A percentile compares a stretch with the other conserved stretches of the same genome.
phyloP scores from a whole-genome alignment of 2,329 filamentous ascomycete species.

The Fragosphaeria purpurea region DNA sequence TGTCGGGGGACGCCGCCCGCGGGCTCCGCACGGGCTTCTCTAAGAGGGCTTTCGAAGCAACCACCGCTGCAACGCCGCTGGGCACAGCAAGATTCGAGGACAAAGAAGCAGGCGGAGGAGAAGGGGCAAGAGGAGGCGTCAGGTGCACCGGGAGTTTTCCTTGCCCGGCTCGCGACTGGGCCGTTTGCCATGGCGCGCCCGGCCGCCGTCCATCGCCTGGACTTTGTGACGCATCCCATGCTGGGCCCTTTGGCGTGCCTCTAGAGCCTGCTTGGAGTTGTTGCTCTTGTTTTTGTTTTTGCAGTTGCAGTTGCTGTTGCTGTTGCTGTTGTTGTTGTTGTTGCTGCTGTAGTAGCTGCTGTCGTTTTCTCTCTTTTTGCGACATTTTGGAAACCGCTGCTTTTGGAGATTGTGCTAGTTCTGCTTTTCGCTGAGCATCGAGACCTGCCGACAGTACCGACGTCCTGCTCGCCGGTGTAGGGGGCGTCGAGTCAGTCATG shows the following conservation, averaged over 20 bases:
- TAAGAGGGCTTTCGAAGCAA: constrained; percentile 31
- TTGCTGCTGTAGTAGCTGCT: constrained; percentile 55
- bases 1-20: constrained; percentile 51
- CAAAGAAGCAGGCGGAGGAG: neutral
- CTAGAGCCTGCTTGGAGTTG: constrained; percentile 26
- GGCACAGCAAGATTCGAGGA: neutral
- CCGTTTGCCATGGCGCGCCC: constrained; percentile 1
- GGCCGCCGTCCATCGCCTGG: constrained; percentile 2
- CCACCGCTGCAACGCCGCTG: neutral
- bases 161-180: constrained; percentile 14
- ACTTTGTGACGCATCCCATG: constrained; percentile 24
- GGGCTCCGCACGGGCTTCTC: constrained; percentile 28
- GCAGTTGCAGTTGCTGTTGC: constrained; percentile 13
- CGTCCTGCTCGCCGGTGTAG: constrained; percentile 21
- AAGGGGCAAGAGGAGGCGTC: constrained; percentile 25
- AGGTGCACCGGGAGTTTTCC: constrained; percentile 23
- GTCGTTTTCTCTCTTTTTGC: constrained; percentile 84
- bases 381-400: constrained; percentile 55
- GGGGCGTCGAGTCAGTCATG: constrained; percentile 48
- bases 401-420: constrained; percentile 24
- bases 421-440: constrained; percentile 35
- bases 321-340: constrained; percentile 43
- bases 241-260: constrained; percentile 7
- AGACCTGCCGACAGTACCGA: constrained; percentile 46
- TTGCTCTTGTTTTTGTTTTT: too few species aligned